Evolutionary conservation across 2,329 filamentous ascomycete species (phyloP).

Genomic region (Furcasterigmium sp.): DNA sequence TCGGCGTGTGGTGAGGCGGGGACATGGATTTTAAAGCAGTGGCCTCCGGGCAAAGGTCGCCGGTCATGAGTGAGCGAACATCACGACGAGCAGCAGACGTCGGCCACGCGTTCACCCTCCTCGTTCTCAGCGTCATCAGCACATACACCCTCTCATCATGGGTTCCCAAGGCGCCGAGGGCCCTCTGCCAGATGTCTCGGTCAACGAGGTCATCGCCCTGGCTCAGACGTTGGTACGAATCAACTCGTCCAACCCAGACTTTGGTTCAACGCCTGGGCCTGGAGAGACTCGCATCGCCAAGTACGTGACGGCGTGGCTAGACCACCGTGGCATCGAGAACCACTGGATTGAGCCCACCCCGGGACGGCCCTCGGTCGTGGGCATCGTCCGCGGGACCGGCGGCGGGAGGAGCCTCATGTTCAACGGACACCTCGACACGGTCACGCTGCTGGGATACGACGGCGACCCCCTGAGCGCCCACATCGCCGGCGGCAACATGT

Average conservation of each 20-base stretch:
- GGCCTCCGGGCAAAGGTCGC: too few species aligned
- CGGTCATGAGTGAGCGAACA: too few species aligned
- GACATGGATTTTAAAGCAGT: too few species aligned
- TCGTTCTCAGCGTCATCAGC: too few species aligned
- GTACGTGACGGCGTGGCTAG: constrained; percentile 44
- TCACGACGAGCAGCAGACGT: too few species aligned
- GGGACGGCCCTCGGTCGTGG: constrained; percentile 45
- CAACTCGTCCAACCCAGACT: constrained; percentile 40
- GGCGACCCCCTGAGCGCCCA: constrained; percentile 36
- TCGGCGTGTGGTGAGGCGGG: too few species aligned
- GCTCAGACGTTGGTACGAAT: constrained; percentile 41
- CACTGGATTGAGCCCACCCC: constrained; percentile 41
- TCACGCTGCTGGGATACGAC: constrained; percentile 40
- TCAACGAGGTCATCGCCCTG: constrained; percentile 33
- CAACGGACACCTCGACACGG: constrained; percentile 49
- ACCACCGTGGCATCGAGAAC: constrained; percentile 43
- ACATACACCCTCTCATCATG: too few species aligned
- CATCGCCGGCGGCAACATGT: constrained; percentile 26
- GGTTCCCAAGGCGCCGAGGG: too few species aligned
- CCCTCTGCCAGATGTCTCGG: constrained; percentile 20
- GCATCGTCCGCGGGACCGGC: constrained; percentile 38
- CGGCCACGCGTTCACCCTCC: too few species aligned
- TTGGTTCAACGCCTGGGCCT: constrained; percentile 33
- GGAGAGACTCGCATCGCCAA: constrained; percentile 40
- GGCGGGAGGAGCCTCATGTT: constrained; percentile 44